phyloP scores from a whole-genome alignment of 1,139 yeast genomes.

The Yamadazyma sp. region DNA sequence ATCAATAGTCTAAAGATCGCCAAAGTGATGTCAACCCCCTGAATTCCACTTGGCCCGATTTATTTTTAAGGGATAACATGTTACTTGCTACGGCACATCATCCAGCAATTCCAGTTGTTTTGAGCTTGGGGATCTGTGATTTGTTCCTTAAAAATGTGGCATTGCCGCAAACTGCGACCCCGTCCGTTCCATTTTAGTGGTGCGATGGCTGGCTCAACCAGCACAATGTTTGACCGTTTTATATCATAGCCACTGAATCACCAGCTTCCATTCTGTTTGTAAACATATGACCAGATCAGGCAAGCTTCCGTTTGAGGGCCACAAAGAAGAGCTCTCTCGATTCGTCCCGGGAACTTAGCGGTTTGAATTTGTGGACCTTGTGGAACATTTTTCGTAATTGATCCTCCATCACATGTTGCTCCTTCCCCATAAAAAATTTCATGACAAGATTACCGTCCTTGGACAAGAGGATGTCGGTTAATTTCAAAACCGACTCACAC shows the following conservation, averaged over 20 bases:
- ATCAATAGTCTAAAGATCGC: no score
- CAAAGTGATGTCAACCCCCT: no score
- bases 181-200: not conserved
- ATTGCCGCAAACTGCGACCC: conserved; percentile 2
- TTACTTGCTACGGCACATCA: not conserved
- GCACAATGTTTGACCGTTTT: not conserved
- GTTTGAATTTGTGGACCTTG: conserved; percentile 35
- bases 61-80: not conserved
- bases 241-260: not conserved
- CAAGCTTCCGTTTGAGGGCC: conserved; percentile 23
- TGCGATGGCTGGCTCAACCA: not conserved
- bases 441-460: conserved; percentile 38
- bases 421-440: conserved; percentile 45
- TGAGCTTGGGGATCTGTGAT: not conserved
- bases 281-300: not conserved
- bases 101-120: not conserved
- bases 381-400: conserved; percentile 29
- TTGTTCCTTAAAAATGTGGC: not conserved
- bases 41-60: not conserved
- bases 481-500: conserved; percentile 37
- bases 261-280: conserved; percentile 1
- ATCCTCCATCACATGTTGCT: conserved; percentile 28
- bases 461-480: conserved; percentile 28
- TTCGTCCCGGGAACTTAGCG: conserved; percentile 37
- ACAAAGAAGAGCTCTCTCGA: conserved; percentile 43